phyloP scores from a whole-genome alignment of 1,284 basidiomycete species.

The Paramarasmius palmivorus region DNA sequence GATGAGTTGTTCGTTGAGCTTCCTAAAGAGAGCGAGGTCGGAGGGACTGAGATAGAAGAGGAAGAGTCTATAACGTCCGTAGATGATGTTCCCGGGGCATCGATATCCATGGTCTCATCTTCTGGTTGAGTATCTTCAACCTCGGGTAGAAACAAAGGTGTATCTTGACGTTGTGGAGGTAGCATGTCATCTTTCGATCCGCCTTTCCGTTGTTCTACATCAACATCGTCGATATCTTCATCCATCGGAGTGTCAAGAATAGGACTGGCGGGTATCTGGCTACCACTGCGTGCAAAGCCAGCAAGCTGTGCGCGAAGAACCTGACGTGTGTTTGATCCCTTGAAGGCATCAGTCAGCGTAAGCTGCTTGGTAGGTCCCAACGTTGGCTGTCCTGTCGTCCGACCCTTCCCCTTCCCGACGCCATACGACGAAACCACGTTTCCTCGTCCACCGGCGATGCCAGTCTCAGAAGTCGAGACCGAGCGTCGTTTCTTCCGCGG shows the following conservation, averaged over 20 bases:
- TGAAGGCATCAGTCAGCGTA: slow-evolving; percentile 11
- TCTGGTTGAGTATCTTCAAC: too few species aligned
- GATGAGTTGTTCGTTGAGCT: slow-evolving; percentile 1
- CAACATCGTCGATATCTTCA: not conserved
- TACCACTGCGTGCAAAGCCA: slow-evolving; percentile 15
- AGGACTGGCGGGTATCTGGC: slow-evolving; percentile 4
- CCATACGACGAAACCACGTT: not conserved
- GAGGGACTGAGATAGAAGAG: slow-evolving; percentile 5
- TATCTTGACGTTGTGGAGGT: not conserved
- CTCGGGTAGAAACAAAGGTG: not conserved
- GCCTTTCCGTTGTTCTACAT: not conserved
- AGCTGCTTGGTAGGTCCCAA: not conserved
- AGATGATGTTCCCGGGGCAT: too few species aligned
- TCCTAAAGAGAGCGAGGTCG: slow-evolving; percentile 1
- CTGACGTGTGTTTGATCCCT: slow-evolving; percentile 5
- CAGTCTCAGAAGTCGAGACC: not conserved
- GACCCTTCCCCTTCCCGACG: not conserved
- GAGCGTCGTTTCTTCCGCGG: slow-evolving; percentile 14
- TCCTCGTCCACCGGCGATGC: not conserved
- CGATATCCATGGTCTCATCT: too few species aligned
- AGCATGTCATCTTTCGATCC: not conserved
- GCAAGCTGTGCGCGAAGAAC: slow-evolving; percentile 8
- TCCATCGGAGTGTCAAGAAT: slow-evolving; percentile 5
- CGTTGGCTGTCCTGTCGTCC: not conserved
- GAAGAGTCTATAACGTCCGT: not conserved